Conservation (phyloP, 768 basidiomycete species). For the Xerocomellus intermedius region DNA sequence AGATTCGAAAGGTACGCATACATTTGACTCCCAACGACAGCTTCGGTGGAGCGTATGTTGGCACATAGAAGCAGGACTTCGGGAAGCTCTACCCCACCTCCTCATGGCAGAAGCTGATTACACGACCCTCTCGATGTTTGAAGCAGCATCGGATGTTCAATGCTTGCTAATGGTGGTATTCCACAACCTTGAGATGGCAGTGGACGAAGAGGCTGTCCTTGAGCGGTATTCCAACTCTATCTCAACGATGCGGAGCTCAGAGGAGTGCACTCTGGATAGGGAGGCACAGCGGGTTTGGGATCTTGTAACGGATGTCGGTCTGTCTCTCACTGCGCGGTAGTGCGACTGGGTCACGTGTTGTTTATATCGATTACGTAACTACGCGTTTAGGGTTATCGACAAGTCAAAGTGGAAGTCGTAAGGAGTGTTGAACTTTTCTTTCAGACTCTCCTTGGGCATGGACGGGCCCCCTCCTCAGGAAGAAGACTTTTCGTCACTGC, state of each 20-base stretch:
- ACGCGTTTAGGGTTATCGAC: constrained; percentile 10
- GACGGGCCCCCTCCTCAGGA: constrained; percentile 90
- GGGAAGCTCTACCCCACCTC: constrained; percentile 61
- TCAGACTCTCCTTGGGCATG: constrained; percentile 45
- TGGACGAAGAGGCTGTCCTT: constrained; percentile 55
- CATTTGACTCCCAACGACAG: not conserved
- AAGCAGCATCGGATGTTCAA: constrained; percentile 64
- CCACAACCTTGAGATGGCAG: constrained; percentile 60
- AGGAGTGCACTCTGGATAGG: constrained; percentile 45
- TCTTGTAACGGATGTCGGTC: constrained; percentile 57
- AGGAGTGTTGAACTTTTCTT: constrained; percentile 12
- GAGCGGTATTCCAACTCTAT: constrained; percentile 48
- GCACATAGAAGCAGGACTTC: constrained; percentile 37
- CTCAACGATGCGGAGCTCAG: constrained; percentile 40
- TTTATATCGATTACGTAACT: constrained; percentile 23
- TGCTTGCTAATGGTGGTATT: constrained; percentile 70
- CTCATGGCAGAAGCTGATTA: constrained; percentile 67
- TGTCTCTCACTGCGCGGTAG: constrained; percentile 45
- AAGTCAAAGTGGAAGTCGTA: not conserved
- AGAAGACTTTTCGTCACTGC: constrained; percentile 85
- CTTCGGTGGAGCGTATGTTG: constrained; percentile 15
- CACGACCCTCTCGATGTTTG: constrained; percentile 52
- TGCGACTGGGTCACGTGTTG: constrained; percentile 19
- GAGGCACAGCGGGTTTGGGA: constrained; percentile 57
- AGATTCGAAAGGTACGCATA: constrained; percentile 42